Base-by-base conservation (phyloP, 2,329 filamentous ascomycete species). In the Colletotrichum tanaceti region DNA sequence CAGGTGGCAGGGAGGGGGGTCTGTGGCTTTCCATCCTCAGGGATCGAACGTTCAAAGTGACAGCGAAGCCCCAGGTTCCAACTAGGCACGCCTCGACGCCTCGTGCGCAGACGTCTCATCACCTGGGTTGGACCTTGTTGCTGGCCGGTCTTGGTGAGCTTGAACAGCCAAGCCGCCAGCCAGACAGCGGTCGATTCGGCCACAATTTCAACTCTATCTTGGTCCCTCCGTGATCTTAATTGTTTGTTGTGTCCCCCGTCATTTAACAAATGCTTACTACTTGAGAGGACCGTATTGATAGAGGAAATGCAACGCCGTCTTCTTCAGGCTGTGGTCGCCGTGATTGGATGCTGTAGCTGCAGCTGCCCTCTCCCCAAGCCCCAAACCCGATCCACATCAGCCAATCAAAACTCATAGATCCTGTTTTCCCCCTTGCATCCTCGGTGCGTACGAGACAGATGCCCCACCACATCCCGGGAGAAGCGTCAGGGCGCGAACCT, bases 61-160 rank as follows among this genome's bases (percentile, higher is more conserved):
- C 65, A 68, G 65, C 54, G 65, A 22, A 46, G 24, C 61, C 65
- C 65, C 65, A 65, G 62, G 41, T 41, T 52, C 28, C 38, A 18
- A 35, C 43, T 55, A 68, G 62, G 65, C 18, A 65, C 65, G 62
- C 61, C 47, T 32, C 16, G 5, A 54, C 60, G 60, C 65, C 62
- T 60, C 60, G 65, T 65, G 65, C 62, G 24, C 54, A 13, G 18
- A 54, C 32, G 61, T 24, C 24, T n/a, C 47, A 16, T 16, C 24
- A 43, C 49, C 61, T 28, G 20, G 65, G 65, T 58, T 50, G 24
- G 20, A 49, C 65, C 61, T 28, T 68, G 65, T 49, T n/a, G 41
- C 47, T 24, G 28, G 7, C n/a, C 22, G 43, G 24, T 24, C 43
- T 38, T 18, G 61, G 20, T 24, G 43, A 24, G n/a, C 28, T 32